Conservation (phyloP, 2,329 filamentous ascomycete genomes). For the Macrophomina phaseolina region DNA sequence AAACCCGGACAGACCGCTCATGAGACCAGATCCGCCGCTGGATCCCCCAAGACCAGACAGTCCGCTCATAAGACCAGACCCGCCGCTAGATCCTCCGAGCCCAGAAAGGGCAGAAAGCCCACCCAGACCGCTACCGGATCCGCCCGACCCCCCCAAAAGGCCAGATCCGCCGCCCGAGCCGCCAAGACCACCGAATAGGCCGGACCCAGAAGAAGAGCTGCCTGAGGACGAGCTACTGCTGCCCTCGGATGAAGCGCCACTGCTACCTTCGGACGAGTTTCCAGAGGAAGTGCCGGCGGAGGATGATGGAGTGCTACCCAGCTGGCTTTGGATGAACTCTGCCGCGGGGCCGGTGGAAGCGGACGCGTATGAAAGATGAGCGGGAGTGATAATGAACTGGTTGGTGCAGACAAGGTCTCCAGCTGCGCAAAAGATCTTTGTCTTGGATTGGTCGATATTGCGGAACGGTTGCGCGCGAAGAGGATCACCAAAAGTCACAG, state of each 20-base stretch:
- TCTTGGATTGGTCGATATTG: constrained; percentile 5
- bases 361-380: constrained; percentile 18
- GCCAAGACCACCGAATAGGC: constrained; percentile 77
- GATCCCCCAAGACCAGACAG: constrained; percentile 39
- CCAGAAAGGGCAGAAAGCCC: too few species aligned
- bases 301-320: not conserved
- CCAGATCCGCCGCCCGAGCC: constrained; percentile 69
- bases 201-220: constrained; percentile 71
- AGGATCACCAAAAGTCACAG: constrained; percentile 47
- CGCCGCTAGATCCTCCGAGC: constrained; percentile 30
- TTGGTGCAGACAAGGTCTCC: constrained; percentile 16
- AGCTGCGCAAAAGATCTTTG: constrained; percentile 23
- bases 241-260: constrained; percentile 68
- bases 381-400: constrained; percentile 17
- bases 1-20: constrained; percentile 41
- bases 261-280: constrained; percentile 66
- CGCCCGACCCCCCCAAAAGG: not conserved
- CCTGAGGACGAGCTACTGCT: constrained; percentile 74
- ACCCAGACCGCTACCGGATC: not conserved
- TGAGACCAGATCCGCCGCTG: constrained; percentile 40
- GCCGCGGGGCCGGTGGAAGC: not conserved
- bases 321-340: constrained; percentile 19
- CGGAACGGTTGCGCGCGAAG: constrained; percentile 34
- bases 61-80: constrained; percentile 42
- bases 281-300: constrained; percentile 62